These are phyloP conservation scores for Plasmopara muralis DNA, from an alignment of 352 stramenopile genomes.

Conservation along the genomic window DNA sequence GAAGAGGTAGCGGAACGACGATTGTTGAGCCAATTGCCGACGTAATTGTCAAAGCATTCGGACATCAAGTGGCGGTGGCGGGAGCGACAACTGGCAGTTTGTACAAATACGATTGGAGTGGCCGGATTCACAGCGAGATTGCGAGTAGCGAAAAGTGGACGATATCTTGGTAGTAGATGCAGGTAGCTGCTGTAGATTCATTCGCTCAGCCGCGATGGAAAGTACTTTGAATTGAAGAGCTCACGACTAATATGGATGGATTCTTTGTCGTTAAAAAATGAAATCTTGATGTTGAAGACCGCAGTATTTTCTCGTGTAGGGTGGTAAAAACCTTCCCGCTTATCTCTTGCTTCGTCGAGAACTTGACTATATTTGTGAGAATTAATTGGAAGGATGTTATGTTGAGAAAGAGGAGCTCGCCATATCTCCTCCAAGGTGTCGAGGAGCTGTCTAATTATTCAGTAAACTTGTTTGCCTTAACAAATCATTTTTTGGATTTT, in stretches of 20 bases:
- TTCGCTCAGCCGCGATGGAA: slow-evolving; percentile 13
- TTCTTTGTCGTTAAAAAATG: slow-evolving; percentile 15
- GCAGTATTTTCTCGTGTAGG: slow-evolving; percentile 7
- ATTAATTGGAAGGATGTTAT: slow-evolving; percentile 11
- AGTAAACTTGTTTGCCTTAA: slow-evolving; percentile 7
- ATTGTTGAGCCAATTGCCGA: slow-evolving; percentile 13
- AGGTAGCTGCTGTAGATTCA: slow-evolving; percentile 16
- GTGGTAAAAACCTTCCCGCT: background rate
- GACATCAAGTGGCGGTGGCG: no score
- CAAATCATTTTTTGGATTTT: slow-evolving; percentile 15
- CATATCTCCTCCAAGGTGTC: background rate
- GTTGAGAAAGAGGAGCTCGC: no score
- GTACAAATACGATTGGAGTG: background rate
- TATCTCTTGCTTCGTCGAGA: background rate
- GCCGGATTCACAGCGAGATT: background rate
- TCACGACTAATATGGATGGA: background rate
- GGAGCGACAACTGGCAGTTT: slow-evolving; percentile 2
- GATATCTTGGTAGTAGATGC: background rate
- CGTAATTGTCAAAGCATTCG: background rate
- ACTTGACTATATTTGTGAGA: slow-evolving; percentile 7
- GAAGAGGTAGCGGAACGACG: slow-evolving; percentile 2
- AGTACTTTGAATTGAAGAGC: slow-evolving; percentile 17
- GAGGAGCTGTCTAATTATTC: background rate
- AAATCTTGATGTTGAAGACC: slow-evolving; percentile 18
- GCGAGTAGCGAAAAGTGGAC: slow-evolving; percentile 10